phyloP scores from a whole-genome alignment of 371 early-diverging fungal species.

The Saksenaea vasiformis region DNA sequence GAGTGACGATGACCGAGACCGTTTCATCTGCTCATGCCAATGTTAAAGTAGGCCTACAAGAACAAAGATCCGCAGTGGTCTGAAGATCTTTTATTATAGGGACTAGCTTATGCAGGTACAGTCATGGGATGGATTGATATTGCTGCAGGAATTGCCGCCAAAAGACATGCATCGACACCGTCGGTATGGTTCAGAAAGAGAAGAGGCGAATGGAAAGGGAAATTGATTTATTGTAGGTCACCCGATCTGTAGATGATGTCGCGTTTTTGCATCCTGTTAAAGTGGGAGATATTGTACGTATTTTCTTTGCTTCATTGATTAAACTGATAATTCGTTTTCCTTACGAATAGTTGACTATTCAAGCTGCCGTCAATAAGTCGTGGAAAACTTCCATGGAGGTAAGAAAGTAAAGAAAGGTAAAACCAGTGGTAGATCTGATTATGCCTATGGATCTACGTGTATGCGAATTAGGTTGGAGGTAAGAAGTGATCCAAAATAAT shows the following conservation, averaged over 20 bases:
- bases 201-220: not conserved
- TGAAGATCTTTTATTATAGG: constrained; percentile 22
- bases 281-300: constrained; percentile 62
- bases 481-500: not conserved
- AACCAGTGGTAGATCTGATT: not conserved
- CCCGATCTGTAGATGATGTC: constrained; percentile 68
- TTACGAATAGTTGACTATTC: constrained; percentile 48
- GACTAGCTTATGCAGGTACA: constrained; percentile 60
- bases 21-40: constrained; percentile 50
- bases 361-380: constrained; percentile 68
- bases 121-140: constrained; percentile 76
- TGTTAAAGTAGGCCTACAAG: constrained; percentile 26
- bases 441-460: not conserved
- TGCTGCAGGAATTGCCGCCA: constrained; percentile 72
- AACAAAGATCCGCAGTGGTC: not conserved
- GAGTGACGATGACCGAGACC: constrained; percentile 59
- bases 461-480: constrained; percentile 42
- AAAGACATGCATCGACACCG: constrained; percentile 62
- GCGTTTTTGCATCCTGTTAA: constrained; percentile 71
- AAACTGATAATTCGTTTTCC: not conserved
- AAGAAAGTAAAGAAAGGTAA: not conserved
- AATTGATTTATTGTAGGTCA: constrained; percentile 43
- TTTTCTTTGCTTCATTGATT: not conserved
- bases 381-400: constrained; percentile 82
- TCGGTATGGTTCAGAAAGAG: constrained; percentile 33